A percentile compares a stretch with the other conserved stretches of the same genome.
These are phyloP conservation scores for maize (Zea mays) DNA, from an alignment of 176 grass and related monocot genomes.

Conservation along the genomic window DNA sequence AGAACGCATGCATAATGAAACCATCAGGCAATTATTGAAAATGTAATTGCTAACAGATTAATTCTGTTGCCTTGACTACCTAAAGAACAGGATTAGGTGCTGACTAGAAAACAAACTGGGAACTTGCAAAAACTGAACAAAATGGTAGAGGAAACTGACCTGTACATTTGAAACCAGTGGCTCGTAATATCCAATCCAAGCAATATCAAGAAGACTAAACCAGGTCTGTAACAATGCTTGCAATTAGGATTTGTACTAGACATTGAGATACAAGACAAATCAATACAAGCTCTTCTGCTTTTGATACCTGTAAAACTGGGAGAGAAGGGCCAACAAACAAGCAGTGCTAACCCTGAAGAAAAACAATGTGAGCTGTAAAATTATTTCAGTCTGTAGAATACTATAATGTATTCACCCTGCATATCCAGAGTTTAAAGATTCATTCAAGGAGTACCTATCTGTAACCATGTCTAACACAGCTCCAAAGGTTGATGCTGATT, in stretches of 20 bases:
- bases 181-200: conserved; percentile 94
- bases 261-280: conserved; percentile 21
- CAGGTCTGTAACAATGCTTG: conserved; percentile 63
- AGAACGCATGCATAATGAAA: conserved; percentile 8
- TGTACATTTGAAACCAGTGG: conserved; percentile 99
- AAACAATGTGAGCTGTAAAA: conserved; percentile 42
- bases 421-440: conserved; percentile 32
- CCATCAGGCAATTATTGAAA: not conserved
- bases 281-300: not conserved
- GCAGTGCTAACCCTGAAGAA: conserved; percentile 95
- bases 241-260: not conserved
- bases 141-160: conserved; percentile 51
- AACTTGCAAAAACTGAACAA: conserved; percentile 14
- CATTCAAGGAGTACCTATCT: conserved; percentile 67
- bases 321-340: conserved; percentile 90
- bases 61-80: conserved; percentile 1
- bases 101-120: conserved; percentile 15
- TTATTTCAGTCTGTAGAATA: conserved; percentile 30
- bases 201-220: conserved; percentile 82
- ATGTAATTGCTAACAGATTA: not conserved
- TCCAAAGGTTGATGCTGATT: conserved; percentile 96
- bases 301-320: conserved; percentile 89
- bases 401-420: conserved; percentile 27
- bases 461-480: conserved; percentile 99
- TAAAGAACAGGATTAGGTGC: not conserved